Percentiles rank a stretch among this genome's conserved stretches.
Evolutionary conservation across 495 filamentous ascomycete species (phyloP).

Genomic region (Aspergillus panamensis): DNA sequence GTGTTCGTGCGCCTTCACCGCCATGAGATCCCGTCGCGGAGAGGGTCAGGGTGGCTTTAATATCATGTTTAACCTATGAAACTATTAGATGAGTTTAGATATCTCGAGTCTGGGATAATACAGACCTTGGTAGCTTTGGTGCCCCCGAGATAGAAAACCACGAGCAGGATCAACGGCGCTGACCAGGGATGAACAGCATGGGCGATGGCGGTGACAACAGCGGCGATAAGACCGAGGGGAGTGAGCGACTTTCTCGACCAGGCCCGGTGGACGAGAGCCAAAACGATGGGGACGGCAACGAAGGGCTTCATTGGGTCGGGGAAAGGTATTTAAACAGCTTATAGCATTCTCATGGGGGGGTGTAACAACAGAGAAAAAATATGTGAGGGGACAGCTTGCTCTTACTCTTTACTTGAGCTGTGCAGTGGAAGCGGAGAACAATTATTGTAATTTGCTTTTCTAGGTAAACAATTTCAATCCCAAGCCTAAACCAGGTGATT

Average conservation of each 20-base stretch:
- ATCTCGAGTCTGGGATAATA: not conserved
- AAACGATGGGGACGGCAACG: conserved; percentile 62
- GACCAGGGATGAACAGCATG: conserved; percentile 91
- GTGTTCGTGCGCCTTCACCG: conserved; percentile 76
- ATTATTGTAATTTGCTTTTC: too few relatives aligned
- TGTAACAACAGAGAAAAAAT: too few relatives aligned
- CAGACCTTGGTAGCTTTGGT: conserved; percentile 76
- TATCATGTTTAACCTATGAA: conserved; percentile 71
- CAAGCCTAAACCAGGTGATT: too few relatives aligned
- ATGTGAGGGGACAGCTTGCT: too few relatives aligned
- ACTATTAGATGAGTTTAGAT: conserved; percentile 6
- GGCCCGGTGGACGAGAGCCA: conserved; percentile 63
- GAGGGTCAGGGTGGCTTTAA: conserved; percentile 78
- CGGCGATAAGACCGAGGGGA: conserved; percentile 61
- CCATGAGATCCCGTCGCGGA: conserved; percentile 66
- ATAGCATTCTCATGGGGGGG: too few relatives aligned
- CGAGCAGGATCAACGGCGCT: conserved; percentile 76
- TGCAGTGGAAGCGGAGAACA: too few relatives aligned
- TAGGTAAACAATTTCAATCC: too few relatives aligned
- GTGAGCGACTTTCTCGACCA: conserved; percentile 71
- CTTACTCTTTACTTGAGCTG: too few relatives aligned
- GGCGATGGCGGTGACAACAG: conserved; percentile 64
- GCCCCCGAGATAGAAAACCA: conserved; percentile 82
- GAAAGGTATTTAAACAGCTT: not conserved
- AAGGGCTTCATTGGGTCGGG: conserved; percentile 59